phyloP scores from a whole-genome alignment of 495 filamentous ascomycete species.

The Penicillium lividum region DNA sequence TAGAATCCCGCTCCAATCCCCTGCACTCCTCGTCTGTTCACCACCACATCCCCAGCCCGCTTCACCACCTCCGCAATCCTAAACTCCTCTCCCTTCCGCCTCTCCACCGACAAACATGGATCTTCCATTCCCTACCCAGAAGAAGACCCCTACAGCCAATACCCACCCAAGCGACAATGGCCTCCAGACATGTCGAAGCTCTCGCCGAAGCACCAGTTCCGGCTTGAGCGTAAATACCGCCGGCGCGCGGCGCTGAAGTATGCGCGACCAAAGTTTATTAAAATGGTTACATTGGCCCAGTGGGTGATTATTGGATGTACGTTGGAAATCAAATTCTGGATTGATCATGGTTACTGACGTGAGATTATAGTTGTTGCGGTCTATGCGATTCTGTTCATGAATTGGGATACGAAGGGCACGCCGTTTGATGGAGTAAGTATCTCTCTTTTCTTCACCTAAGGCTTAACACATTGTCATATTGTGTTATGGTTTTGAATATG shows the following conservation, averaged over 20 bases:
- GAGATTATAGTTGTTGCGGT: conserved; percentile 58
- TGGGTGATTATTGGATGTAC: conserved; percentile 65
- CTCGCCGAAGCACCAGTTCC: conserved; percentile 79
- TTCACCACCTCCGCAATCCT: conserved; percentile 18
- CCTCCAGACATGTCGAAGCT: conserved; percentile 88
- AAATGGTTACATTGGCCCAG: conserved; percentile 68
- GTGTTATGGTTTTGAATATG: neutral
- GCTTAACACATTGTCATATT: neutral
- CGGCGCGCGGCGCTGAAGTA: conserved; percentile 70
- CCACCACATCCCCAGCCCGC: conserved; percentile 17
- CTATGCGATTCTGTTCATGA: conserved; percentile 78
- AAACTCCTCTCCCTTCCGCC: conserved; percentile 40
- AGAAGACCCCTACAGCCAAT: conserved; percentile 52
- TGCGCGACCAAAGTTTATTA: conserved; percentile 72
- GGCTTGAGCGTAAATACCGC: conserved; percentile 63
- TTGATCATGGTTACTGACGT: conserved; percentile 8
- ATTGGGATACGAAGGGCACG: conserved; percentile 63
- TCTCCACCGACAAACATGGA: conserved; percentile 30
- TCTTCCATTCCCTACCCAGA: conserved; percentile 14
- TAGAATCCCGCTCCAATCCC: conserved; percentile 3
- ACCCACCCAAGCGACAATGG: conserved; percentile 85
- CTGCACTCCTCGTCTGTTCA: conserved; percentile 17
- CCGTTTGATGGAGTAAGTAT: conserved; percentile 58
- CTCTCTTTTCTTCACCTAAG: neutral
- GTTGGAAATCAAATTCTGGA: conserved; percentile 21